Evolutionary conservation across 768 basidiomycete genomes (phyloP).

Genomic region (Phanerochaete sordida): DNA sequence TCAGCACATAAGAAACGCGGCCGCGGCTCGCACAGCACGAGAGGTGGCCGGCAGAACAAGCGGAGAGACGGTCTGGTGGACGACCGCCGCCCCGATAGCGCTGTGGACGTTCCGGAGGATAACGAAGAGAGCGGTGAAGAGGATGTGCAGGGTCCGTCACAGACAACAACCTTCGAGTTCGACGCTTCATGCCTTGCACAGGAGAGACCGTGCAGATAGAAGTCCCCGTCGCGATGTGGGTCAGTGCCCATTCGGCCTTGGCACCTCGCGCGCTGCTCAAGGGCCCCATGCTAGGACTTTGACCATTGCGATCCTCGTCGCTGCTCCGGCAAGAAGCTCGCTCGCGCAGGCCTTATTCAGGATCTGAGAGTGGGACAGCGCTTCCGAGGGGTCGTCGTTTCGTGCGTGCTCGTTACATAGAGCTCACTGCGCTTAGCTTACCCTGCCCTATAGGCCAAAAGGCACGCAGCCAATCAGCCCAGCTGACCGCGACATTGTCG

Average conservation of each 20-base stretch:
- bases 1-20: slow-evolving; percentile 5
- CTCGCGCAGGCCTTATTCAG: slow-evolving; percentile 79
- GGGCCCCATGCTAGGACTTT: slow-evolving; percentile 67
- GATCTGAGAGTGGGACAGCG: slow-evolving; percentile 80
- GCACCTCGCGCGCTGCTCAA: neutral
- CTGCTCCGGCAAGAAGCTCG: slow-evolving; percentile 87
- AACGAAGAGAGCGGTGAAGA: slow-evolving; percentile 26
- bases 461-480: slow-evolving; percentile 77
- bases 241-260: slow-evolving; percentile 35
- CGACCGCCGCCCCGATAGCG: slow-evolving; percentile 53
- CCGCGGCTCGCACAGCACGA: slow-evolving; percentile 23
- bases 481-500: slow-evolving; percentile 77
- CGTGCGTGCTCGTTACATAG: slow-evolving; percentile 50
- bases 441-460: slow-evolving; percentile 59
- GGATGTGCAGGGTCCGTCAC: neutral
- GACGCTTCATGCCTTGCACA: neutral
- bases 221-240: slow-evolving; percentile 97
- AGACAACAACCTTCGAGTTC: neutral
- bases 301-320: slow-evolving; percentile 93
- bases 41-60: slow-evolving; percentile 34
- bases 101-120: slow-evolving; percentile 36
- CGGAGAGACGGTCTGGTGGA: slow-evolving; percentile 19
- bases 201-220: slow-evolving; percentile 22
- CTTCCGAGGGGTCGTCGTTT: slow-evolving; percentile 91
- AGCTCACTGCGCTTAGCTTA: neutral